These are phyloP conservation scores for Annulohypoxylon moriforme DNA, from an alignment of 495 filamentous ascomycete species.

Conservation along the genomic window DNA sequence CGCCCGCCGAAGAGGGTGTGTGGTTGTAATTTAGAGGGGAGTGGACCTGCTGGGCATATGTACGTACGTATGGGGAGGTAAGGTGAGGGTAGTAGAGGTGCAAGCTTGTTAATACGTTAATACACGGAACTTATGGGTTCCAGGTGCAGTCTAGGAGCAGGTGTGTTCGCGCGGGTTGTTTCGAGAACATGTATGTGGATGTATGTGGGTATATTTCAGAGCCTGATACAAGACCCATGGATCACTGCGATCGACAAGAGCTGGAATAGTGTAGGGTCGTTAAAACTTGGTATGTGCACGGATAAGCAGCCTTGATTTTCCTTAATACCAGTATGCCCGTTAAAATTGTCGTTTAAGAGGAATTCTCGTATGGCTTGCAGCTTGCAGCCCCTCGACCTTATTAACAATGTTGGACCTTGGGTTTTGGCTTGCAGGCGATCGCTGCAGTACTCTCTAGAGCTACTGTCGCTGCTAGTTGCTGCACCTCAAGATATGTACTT, in stretches of 20 bases:
- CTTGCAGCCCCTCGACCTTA: slow-evolving; percentile 30
- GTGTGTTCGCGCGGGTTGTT: slow-evolving; percentile 35
- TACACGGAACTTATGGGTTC: slow-evolving; percentile 23
- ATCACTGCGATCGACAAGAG: slow-evolving; percentile 36
- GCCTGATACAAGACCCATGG: slow-evolving; percentile 34
- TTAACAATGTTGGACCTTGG: slow-evolving; percentile 29
- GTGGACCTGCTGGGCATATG: slow-evolving; percentile 28
- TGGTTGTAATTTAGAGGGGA: slow-evolving; percentile 41
- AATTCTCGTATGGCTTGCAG: slow-evolving; percentile 19
- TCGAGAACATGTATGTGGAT: slow-evolving; percentile 40
- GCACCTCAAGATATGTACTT: slow-evolving; percentile 37
- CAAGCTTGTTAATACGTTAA: slow-evolving; percentile 26
- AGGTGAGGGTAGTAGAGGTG: slow-evolving; percentile 1
- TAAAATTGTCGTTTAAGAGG: slow-evolving; percentile 6
- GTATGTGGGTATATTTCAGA: slow-evolving; percentile 13
- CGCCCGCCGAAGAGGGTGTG: slow-evolving; percentile 38
- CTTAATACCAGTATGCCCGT: slow-evolving; percentile 20
- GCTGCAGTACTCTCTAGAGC: slow-evolving; percentile 25
- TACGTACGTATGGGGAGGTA: slow-evolving; percentile 24
- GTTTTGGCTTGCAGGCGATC: slow-evolving; percentile 35
- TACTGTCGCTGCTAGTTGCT: slow-evolving; percentile 30
- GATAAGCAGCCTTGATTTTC: slow-evolving; percentile 14
- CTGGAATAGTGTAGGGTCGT: slow-evolving; percentile 18
- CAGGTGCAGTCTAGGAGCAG: too few relatives aligned
- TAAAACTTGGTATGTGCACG: background rate